A percentile compares a stretch with the other conserved stretches of the same genome.
phyloP scores from a whole-genome alignment of 805 yeast species.

The Wickerhamomyces chambardii region DNA sequence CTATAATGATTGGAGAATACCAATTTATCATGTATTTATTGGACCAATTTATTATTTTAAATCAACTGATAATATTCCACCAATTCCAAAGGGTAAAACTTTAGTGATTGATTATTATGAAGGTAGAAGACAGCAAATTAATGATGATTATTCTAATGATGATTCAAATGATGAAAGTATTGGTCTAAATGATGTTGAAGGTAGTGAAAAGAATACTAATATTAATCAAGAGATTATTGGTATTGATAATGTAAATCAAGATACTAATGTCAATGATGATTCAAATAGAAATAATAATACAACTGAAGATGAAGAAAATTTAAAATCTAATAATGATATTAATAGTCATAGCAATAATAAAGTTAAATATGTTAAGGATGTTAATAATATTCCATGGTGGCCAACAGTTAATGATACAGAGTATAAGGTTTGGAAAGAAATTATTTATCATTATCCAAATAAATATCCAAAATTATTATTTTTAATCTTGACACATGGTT shows the following conservation, averaged over 20 bases:
- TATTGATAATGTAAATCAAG: conserved; percentile 14
- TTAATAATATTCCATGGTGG: too few relatives aligned
- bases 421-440: too few relatives aligned
- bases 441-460: conserved; percentile 28
- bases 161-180: conserved; percentile 7
- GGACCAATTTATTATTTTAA: conserved; percentile 53
- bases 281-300: conserved; percentile 8
- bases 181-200: conserved; percentile 5
- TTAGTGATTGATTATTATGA: conserved; percentile 56
- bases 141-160: conserved; percentile 7
- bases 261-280: conserved; percentile 5
- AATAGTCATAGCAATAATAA: too few relatives aligned
- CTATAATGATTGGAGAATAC: conserved; percentile 58
- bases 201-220: conserved; percentile 11
- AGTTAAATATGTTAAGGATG: too few relatives aligned
- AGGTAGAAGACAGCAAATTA: conserved; percentile 55
- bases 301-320: neutral
- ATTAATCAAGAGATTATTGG: conserved; percentile 6
- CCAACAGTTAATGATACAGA: too few relatives aligned
- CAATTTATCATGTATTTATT: conserved; percentile 40
- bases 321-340: too few relatives aligned
- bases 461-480: conserved; percentile 46
- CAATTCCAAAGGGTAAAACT: conserved; percentile 49
- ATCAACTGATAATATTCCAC: conserved; percentile 51
- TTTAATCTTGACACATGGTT: conserved; percentile 48